Evolutionary conservation across 2,329 filamentous ascomycete species (phyloP), one percentile per base, ranked within the genome.

Genomic region (Venturia aucupariae): DNA sequence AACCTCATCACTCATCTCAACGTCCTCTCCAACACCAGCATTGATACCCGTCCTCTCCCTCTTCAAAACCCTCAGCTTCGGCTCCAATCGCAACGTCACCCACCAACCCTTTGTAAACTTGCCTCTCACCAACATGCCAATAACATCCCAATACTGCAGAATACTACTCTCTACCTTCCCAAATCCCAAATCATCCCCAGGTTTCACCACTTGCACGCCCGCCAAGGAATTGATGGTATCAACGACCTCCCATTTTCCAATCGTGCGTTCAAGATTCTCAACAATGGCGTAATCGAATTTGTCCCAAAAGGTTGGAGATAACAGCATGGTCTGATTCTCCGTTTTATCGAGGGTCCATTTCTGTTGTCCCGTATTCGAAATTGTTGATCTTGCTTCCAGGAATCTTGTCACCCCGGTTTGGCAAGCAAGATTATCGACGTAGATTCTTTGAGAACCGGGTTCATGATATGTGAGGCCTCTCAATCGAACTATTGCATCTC

Each of bases 321-420:
- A 74, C 41, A 84, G 78, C 2, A 70, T 67, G 2, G 72, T 68
- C 35, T 79, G 75, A 59, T 84, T 76, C 68, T 83, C 83, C 0
- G 84, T 84, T 70, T 86, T 87, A 70, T 86, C 84, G 70, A 87
- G 87, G 1, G 74, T 69, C 83, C 83, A 86, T 5, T 68, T 70
- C 38, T 68, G 67, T 30, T 63, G 11, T 55, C 65, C 35, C 22
- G 51, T 13, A 55, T 46, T 41, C 72, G 69, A 63, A 63, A 62
- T 38, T 70, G 70, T 4, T 73, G 66, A 8, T 62, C 3, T 74
- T 71, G 27, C 69, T 69, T 84, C 79, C 10, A 85, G 74, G 69
- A 87, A 87, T 0, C 82, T 79, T 0, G 84, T 86, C 17, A 86
- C 79, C 57, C 85, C 85, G 2, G 85, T 86, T 70, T 87, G 85